Evolutionary conservation across 352 stramenopile genomes (phyloP), one percentile per base, ranked within the genome.

Genomic region (Pythium phragmitis): DNA sequence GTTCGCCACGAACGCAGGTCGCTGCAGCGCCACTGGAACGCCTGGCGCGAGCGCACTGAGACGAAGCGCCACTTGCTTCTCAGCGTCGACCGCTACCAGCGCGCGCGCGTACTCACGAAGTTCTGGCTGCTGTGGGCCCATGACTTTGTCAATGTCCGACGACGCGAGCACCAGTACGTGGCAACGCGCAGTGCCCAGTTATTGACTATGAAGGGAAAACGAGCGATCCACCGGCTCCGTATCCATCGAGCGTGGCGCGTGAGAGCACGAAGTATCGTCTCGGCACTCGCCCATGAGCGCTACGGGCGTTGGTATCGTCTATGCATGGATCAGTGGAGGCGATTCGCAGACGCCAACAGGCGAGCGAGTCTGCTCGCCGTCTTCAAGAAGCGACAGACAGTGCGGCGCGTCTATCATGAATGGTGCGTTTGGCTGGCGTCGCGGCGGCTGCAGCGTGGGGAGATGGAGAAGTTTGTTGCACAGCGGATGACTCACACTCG

Each of bases 41-140:
- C 70, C 0, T 91, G 82, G 82, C 57, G 65, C 21, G 50, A 65
- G 19, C 57, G 73, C 28, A 63, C 82, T 1, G 67, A 77, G 1
- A 71, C 80, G 53, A 67, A 77, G 56, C 71, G 58, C 1, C 65
- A 87, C 33, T 49, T 91, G n/a, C 56, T 73, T 2, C n/a, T 58
- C 5, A 91, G 82, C 30, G 47, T 85, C 0, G 63, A 71, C 4
- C 54, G 69, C 14, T 91, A 89, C 49, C 58, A 80, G 36, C 72
- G 67, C 47, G 80, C 82, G 4, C 69, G 77, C 0, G 7, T 87
- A n/a, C 39, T 89, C 12, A 89, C 80, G 0, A 88, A 85, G 52
- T 78, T 69, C 51, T 91, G 82, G 82, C 47, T 88, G 8, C 39
- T 80, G 8, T 91, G 82, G 82, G 55, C 58, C 5, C 77, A 85